Conservation (phyloP, 1,284 basidiomycete genomes). For the Apiotrichum sp. region DNA sequence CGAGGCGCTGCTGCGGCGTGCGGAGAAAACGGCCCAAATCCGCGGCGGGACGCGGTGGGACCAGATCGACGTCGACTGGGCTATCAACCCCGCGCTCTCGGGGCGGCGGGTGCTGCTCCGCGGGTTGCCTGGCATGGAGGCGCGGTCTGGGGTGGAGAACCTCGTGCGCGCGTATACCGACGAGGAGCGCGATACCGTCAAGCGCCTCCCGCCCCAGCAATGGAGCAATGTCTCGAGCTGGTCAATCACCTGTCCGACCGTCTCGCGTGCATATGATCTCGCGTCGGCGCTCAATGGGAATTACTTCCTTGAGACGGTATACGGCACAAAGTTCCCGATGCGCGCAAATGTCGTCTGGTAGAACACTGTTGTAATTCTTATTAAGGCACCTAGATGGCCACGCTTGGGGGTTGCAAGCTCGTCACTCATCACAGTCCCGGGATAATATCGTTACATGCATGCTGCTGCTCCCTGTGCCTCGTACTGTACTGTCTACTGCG, state of each 20-base stretch:
- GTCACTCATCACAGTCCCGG: not conserved
- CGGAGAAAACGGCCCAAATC: not conserved
- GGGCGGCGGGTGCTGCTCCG: constrained; percentile 9
- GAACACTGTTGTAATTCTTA: not conserved
- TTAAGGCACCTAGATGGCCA: no score
- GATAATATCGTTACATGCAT: constrained; percentile 21
- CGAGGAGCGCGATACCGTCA: not conserved
- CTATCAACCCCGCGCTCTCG: not conserved
- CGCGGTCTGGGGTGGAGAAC: not conserved
- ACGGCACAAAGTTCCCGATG: constrained; percentile 22
- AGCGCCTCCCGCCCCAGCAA: not conserved
- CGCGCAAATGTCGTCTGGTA: constrained; percentile 25
- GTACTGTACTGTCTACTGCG: constrained; percentile 8
- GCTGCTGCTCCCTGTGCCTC: constrained; percentile 5
- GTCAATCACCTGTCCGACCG: constrained; percentile 23
- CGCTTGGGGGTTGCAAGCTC: no score
- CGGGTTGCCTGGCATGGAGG: constrained; percentile 9
- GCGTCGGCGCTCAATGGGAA: constrained; percentile 23
- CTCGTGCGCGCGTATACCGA: constrained; percentile 2
- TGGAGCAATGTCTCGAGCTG: constrained; percentile 7
- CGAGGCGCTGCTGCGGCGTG: not conserved
- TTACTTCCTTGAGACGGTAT: constrained; percentile 14
- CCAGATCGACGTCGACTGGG: constrained; percentile 6
- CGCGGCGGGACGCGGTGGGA: not conserved
- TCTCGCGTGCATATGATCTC: constrained; percentile 23